Conservation (phyloP, 495 filamentous ascomycete genomes). For the Aspergillus nidulans region DNA sequence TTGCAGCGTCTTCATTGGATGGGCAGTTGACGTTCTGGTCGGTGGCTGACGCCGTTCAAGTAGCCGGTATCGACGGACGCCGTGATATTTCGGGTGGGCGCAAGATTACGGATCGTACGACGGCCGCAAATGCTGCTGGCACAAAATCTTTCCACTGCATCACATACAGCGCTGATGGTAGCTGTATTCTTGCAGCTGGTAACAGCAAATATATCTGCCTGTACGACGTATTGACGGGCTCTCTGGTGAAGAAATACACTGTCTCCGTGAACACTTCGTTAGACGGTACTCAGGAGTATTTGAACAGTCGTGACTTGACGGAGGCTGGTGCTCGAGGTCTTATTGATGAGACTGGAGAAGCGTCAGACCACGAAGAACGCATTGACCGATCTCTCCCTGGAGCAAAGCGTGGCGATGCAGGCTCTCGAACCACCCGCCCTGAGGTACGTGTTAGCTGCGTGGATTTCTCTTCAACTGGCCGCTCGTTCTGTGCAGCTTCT, state of each 20-base stretch:
- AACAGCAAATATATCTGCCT: constrained; percentile 98
- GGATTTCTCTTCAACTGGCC: constrained; percentile 82
- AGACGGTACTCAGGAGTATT: constrained; percentile 92
- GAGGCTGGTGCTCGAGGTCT: constrained; percentile 82
- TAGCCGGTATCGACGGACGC: constrained; percentile 76
- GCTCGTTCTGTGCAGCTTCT: constrained; percentile 88
- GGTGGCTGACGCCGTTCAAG: constrained; percentile 77
- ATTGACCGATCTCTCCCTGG: constrained; percentile 84
- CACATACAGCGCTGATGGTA: constrained; percentile 85
- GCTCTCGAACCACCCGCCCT: constrained; percentile 65
- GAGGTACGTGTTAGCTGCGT: constrained; percentile 84
- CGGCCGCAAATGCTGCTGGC: constrained; percentile 82
- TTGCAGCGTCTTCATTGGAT: constrained; percentile 89
- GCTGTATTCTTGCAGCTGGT: constrained; percentile 81
- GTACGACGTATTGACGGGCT: constrained; percentile 84
- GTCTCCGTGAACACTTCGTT: constrained; percentile 90
- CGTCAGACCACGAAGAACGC: constrained; percentile 81
- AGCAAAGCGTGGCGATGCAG: constrained; percentile 77
- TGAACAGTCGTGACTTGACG: constrained; percentile 86
- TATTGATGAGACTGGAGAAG: constrained; percentile 81
- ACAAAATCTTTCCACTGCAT: constrained; percentile 88
- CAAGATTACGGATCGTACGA: constrained; percentile 77
- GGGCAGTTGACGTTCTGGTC: constrained; percentile 96
- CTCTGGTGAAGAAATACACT: constrained; percentile 89
- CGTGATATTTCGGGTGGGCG: constrained; percentile 91